Evolutionary conservation across 2,329 filamentous ascomycete genomes (phyloP).

Genomic region (Fusarium phyllophilum): DNA sequence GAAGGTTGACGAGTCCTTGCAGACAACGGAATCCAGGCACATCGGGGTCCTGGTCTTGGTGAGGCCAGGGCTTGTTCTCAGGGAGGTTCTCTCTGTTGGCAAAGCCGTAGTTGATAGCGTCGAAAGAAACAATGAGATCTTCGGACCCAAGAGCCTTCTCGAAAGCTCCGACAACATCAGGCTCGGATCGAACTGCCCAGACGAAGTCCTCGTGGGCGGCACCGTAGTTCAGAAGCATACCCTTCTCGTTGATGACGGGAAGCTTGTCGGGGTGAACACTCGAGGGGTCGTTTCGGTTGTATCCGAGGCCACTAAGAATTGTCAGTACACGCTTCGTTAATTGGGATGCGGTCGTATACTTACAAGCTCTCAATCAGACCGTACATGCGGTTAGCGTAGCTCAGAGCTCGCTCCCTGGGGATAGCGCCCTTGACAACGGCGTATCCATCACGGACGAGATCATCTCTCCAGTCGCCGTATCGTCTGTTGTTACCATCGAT

Average conservation of each 20-base stretch:
- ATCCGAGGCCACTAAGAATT: slow-evolving; percentile 22
- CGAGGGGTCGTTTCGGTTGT: slow-evolving; percentile 32
- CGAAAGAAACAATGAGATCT: slow-evolving; percentile 61
- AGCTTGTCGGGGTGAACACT: slow-evolving; percentile 38
- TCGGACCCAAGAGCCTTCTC: slow-evolving; percentile 57
- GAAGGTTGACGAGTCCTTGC: slow-evolving; percentile 60
- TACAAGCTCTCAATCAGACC: slow-evolving; percentile 39
- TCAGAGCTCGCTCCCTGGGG: slow-evolving; percentile 32
- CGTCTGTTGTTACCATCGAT: slow-evolving; percentile 30
- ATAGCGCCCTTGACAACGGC: slow-evolving; percentile 37
- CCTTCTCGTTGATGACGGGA: slow-evolving; percentile 53
- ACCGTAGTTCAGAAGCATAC: slow-evolving; percentile 58
- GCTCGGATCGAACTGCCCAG: slow-evolving; percentile 58
- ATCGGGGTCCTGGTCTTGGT: slow-evolving; percentile 39
- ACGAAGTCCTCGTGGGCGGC: slow-evolving; percentile 60
- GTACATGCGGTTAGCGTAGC: slow-evolving; percentile 40
- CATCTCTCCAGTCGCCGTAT: slow-evolving; percentile 40
- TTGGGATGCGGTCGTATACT: accelerated
- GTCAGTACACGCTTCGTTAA: not conserved
- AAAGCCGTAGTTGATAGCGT: slow-evolving; percentile 52
- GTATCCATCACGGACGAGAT: slow-evolving; percentile 35
- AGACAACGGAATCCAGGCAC: slow-evolving; percentile 58
- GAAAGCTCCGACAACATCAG: slow-evolving; percentile 57
- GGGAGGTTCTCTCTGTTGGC: slow-evolving; percentile 50
- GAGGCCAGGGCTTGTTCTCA: slow-evolving; percentile 37